Percentiles rank a stretch among this genome's conserved stretches.
Evolutionary conservation across 208 protist genomes (phyloP).

Genomic region (Naegleria lovaniensis): DNA sequence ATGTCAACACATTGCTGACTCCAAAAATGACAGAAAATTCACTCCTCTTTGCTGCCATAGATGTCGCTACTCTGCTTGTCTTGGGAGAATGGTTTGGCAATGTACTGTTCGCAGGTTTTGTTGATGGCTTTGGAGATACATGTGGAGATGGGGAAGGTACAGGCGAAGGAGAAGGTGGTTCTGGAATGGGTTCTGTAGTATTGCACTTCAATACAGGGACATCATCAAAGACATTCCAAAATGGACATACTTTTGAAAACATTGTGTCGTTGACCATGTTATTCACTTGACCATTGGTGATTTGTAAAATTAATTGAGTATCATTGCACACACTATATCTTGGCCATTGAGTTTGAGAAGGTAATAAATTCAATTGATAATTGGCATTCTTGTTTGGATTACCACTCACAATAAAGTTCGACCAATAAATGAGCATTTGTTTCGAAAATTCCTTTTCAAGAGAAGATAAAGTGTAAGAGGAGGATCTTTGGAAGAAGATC

Average conservation of each 20-base stretch:
- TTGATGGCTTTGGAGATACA: neutral
- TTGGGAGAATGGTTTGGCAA: too few relatives aligned
- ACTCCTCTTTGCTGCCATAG: too few relatives aligned
- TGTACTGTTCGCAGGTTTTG: too few relatives aligned
- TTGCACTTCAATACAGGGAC: neutral
- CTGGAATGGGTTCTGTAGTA: neutral
- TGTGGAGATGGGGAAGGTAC: neutral
- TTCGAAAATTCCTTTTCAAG: neutral
- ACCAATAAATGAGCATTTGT: neutral
- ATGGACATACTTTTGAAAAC: neutral
- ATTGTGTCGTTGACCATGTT: neutral
- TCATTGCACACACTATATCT: neutral
- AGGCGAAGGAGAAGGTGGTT: neutral
- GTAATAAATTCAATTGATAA: neutral
- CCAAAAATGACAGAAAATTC: too few relatives aligned
- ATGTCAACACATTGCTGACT: too few relatives aligned
- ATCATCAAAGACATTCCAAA: neutral
- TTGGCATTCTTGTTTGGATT: slow-evolving; percentile 3
- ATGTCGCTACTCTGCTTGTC: too few relatives aligned
- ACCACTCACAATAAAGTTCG: neutral
- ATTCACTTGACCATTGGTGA: neutral
- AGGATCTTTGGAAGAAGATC: too few relatives aligned
- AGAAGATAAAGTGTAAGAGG: neutral
- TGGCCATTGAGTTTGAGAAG: neutral
- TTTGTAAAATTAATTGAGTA: neutral